A percentile compares a stretch with the other conserved stretches of the same genome.
Conservation (phyloP, 495 filamentous ascomycete genomes). For the Thermothielavioides terrestris region DNA sequence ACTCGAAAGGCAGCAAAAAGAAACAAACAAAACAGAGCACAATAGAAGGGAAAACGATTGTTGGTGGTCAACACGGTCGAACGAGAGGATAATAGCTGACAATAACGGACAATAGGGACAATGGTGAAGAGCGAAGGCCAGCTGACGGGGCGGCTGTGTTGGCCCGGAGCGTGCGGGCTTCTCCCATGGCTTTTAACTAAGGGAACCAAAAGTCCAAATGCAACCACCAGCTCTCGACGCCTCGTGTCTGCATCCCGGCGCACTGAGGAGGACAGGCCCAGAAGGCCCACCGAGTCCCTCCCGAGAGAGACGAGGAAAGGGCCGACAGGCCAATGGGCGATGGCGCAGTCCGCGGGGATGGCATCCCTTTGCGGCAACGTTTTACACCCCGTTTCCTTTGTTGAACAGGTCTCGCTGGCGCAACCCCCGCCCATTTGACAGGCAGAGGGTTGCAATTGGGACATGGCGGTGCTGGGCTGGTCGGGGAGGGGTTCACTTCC, state of each 20-base stretch:
- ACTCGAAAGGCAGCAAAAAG: neutral
- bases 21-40: neutral
- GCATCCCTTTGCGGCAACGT: neutral
- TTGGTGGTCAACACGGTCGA: slow-evolving; percentile 11
- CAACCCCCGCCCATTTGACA: neutral
- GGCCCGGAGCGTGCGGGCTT: neutral
- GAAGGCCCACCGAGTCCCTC: neutral
- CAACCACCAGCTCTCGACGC: slow-evolving; percentile 1
- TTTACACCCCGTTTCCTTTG: no score
- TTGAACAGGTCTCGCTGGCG: no score
- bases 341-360: neutral
- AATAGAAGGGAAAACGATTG: slow-evolving; percentile 6
- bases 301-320: neutral
- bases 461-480: neutral
- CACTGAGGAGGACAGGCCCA: neutral
- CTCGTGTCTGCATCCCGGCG: neutral
- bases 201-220: neutral
- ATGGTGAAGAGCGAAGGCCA: slow-evolving; percentile 3
- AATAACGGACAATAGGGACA: slow-evolving; percentile 4
- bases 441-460: slow-evolving; percentile 3
- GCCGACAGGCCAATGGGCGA: neutral
- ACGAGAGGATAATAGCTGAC: slow-evolving; percentile 2
- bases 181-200: neutral
- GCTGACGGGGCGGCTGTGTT: neutral
- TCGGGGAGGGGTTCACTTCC: neutral